phyloP scores from a whole-genome alignment of 352 stramenopile genomes.

The Globisporangium orthogonon region DNA sequence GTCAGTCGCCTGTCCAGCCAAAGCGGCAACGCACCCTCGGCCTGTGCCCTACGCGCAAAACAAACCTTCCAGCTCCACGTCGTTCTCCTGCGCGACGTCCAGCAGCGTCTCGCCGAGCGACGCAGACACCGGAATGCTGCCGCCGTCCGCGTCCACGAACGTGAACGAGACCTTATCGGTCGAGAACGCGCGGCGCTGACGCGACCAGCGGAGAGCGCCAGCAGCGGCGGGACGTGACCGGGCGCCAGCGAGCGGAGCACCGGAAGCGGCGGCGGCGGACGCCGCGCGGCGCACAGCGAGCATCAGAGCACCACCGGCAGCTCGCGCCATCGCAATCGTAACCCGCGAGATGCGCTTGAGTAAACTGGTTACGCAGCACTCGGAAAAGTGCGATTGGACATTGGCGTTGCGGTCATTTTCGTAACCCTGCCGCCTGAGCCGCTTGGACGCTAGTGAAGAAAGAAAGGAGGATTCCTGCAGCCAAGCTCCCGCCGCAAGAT shows the following conservation, averaged over 20 bases:
- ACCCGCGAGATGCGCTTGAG: too few species aligned
- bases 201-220: neutral
- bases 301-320: neutral
- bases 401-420: too few species aligned
- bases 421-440: too few species aligned
- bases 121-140: slow-evolving; percentile 61
- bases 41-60: too few species aligned
- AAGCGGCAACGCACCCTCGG: slow-evolving; percentile 6
- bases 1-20: neutral
- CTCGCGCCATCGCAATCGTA: too few species aligned
- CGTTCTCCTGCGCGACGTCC: slow-evolving; percentile 90
- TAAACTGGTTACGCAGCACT: too few species aligned
- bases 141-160: slow-evolving; percentile 80
- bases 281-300: neutral
- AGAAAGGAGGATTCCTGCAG: too few species aligned
- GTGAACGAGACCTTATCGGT: slow-evolving; percentile 61
- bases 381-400: too few species aligned
- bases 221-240: neutral
- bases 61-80: slow-evolving; percentile 86
- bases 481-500: too few species aligned
- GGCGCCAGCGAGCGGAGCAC: neutral
- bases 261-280: neutral
- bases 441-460: too few species aligned
- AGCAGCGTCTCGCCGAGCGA: slow-evolving; percentile 73
- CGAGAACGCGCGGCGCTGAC: slow-evolving; percentile 27